Base-by-base conservation (phyloP, 2,329 filamentous ascomycete species). In the Hypocrella siamensis region DNA sequence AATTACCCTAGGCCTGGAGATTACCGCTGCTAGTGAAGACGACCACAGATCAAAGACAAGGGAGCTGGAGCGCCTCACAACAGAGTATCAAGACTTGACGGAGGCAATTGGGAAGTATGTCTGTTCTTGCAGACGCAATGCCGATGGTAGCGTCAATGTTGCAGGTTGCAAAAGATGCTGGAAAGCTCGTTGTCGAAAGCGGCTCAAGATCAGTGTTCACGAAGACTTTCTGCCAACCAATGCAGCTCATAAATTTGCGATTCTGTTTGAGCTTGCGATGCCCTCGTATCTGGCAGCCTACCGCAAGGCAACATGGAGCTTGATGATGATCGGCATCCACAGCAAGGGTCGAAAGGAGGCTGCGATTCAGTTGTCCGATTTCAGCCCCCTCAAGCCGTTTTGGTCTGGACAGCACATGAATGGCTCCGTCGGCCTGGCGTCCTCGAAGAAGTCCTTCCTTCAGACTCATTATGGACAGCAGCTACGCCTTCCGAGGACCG, bases 261-360 rank as follows among this genome's bases (percentile, higher is more conserved):
- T 76, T 0, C 62, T 76, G 14, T 54, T 56, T n/a, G 17, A 53
- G 49, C 17, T 71, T 48, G 33, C 60, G 31, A 61, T 66, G 0
- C 53, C 54, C 1, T 42, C 48, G 1, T 76, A 58, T 34, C 61
- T 62, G 19, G 46, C 61, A 2, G 36, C 44, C 6, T 56, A 49
- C 6, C 26, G 37, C 0, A 25, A 36, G 5, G 41, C 40, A 11
- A 38, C 32, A 1, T 38, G 39, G 25, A 39, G 16, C 5, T 10
- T 31, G 4, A 24, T 22, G 4, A 31, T 25, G 19, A 3, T 17
- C 6, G 19, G 19, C 10, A 26, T 2, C 8, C 6, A 26, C 32
- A 28, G 17, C 18, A 31, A 10, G 17, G n/a, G n/a, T n/a, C n/a
- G n/a, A n/a, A n/a, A n/a, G n/a, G n/a, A n/a, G n/a, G 34, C 11